Evolutionary conservation across 75 land plant genomes (phyloP), one percentile per base, ranked within the genome.

Genomic region (Pinus taeda): DNA sequence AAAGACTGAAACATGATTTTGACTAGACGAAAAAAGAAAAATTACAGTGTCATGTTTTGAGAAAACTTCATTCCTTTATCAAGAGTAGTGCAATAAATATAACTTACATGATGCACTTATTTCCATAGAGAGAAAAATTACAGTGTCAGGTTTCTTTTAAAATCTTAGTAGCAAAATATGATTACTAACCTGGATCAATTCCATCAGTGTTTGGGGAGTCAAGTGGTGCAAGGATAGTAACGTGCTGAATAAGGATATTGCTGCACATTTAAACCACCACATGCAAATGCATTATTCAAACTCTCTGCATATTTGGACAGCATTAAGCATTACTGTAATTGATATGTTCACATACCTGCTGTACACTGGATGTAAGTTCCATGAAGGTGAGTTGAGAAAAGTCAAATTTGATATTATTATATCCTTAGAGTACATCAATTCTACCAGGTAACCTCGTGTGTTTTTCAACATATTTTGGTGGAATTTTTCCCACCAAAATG

Each of bases 151-250:
- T 20, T 37, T 36, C 8, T 69, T 42, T 17, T 20, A 42, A 24
- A 9, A 69, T 1, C 33, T 26, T 26, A 26, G 26, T 67, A 42
- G 45, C 11, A 67, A 69, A n/a, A 69, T 12, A 11, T 33, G 2
- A n/a, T n/a, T 24, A 57, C 45, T 3, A 81, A 93, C 94, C 96
- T 84, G 96, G 93, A 59, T 93, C 96, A 57, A 93, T 90, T 3
- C 96, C 96, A 82, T 93, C 96, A 12, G 93, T 88, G 75, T 93
- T 93, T 79, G 96, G 96, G 60, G 96, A 85, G 71, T 85, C 69
- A 12, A 86, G 85, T 49, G 94, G 96, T 75, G 96, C 94, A 80
- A 93, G 74, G 17, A 93, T 86, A 24, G 96, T 93, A 66, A 93
- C 77, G 49, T 83, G 71, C 70, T 84, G 81, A 57, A 93, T 78